phyloP scores from a whole-genome alignment of 2,329 filamentous ascomycete genomes.

The Monilinia vaccinii-corymbosi region DNA sequence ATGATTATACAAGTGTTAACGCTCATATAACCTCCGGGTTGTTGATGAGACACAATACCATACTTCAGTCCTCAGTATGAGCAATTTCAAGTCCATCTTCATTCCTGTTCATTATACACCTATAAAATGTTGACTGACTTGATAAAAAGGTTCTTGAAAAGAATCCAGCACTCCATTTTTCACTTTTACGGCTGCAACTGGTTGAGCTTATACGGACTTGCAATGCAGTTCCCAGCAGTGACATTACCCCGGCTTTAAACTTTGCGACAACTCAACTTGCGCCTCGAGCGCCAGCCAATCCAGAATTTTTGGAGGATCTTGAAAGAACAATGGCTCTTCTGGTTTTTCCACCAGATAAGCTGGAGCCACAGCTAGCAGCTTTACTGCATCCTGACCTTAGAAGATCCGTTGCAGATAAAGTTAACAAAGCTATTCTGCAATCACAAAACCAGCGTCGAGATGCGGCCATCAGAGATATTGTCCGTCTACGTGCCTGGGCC shows the following conservation, averaged over 20 bases:
- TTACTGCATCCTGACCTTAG: slow-evolving; percentile 74
- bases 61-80: slow-evolving; percentile 87
- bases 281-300: slow-evolving; percentile 73
- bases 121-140: slow-evolving; percentile 13
- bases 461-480: slow-evolving; percentile 71
- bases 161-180: slow-evolving; percentile 78
- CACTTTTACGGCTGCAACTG: slow-evolving; percentile 79
- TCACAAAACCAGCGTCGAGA: slow-evolving; percentile 66
- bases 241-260: slow-evolving; percentile 66
- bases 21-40: slow-evolving; percentile 87
- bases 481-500: slow-evolving; percentile 77
- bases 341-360: slow-evolving; percentile 73
- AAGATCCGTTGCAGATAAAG: slow-evolving; percentile 72
- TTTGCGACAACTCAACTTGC: slow-evolving; percentile 86
- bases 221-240: slow-evolving; percentile 53
- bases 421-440: slow-evolving; percentile 80
- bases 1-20: slow-evolving; percentile 98
- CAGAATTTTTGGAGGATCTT: slow-evolving; percentile 73
- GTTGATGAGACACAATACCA: slow-evolving; percentile 77
- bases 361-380: slow-evolving; percentile 65
- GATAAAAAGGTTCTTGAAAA: slow-evolving; percentile 63
- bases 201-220: slow-evolving; percentile 84
- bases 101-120: slow-evolving; percentile 7
- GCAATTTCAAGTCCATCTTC: slow-evolving; percentile 30
- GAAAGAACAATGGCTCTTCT: slow-evolving; percentile 90